Conservation (phyloP, 108 stramenopile species). For the Aurantiochytrium sp. region DNA sequence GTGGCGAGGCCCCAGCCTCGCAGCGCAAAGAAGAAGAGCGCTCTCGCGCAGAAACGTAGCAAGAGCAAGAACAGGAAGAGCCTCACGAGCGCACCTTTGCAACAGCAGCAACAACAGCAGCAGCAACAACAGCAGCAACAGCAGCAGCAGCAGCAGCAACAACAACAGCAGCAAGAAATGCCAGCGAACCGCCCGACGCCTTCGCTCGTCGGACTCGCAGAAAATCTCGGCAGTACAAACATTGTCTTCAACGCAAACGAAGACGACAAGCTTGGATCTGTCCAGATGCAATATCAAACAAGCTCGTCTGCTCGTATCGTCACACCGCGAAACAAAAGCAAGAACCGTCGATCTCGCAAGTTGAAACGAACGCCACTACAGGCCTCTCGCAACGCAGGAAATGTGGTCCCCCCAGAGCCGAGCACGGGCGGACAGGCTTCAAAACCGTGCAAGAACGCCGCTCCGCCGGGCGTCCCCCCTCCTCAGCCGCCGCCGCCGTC, state of each 20-base stretch:
- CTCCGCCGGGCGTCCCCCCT: neutral
- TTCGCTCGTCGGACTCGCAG: neutral
- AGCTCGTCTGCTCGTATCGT: no score
- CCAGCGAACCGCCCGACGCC: neutral
- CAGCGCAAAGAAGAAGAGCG: no score
- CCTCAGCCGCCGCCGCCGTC: neutral
- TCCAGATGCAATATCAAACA: no score
- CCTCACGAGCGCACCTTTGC: neutral
- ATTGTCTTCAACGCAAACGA: neutral
- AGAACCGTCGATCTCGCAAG: no score
- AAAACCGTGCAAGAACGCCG: neutral
- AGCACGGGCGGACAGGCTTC: no score
- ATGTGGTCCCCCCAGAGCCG: no score
- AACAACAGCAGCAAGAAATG: neutral
- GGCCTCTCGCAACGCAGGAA: no score
- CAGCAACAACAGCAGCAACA: neutral
- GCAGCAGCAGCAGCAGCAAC: neutral
- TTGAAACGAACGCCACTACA: no score
- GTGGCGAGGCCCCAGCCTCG: neutral
- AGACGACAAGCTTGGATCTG: neutral
- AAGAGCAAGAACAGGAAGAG: neutral
- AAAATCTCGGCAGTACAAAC: neutral
- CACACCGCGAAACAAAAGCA: no score
- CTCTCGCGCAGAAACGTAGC: no score
- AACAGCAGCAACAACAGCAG: neutral